Conservation (phyloP, 2,329 filamentous ascomycete species). For the Emmonsiellopsis sp. region DNA sequence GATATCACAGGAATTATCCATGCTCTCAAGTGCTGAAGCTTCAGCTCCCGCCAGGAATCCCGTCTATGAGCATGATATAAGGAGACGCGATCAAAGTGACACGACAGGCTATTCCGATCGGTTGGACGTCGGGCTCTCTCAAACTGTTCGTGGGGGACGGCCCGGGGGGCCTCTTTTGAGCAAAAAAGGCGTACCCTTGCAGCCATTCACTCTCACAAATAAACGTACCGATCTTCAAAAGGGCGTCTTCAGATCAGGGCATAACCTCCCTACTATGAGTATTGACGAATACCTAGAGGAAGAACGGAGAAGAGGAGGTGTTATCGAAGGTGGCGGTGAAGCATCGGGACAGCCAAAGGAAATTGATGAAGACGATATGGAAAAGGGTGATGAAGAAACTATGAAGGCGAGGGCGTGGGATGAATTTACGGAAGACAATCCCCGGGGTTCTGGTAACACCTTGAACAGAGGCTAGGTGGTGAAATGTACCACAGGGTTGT, state of each 20-base stretch:
- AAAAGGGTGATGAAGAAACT: conserved; percentile 80
- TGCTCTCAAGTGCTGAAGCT: conserved; percentile 63
- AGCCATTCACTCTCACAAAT: conserved; percentile 80
- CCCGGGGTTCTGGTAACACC: conserved; percentile 50
- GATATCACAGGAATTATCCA: conserved; percentile 72
- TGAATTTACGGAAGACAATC: conserved; percentile 84
- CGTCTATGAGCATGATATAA: conserved; percentile 25
- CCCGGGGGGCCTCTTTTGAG: conserved; percentile 65
- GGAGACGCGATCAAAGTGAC: conserved; percentile 41
- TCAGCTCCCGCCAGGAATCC: conserved; percentile 33
- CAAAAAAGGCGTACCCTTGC: conserved; percentile 70
- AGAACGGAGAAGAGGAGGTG: conserved; percentile 71
- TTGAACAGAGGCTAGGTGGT: conserved; percentile 36
- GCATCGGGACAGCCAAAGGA: conserved; percentile 59
- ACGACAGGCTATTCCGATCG: conserved; percentile 58
- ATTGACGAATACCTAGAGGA: conserved; percentile 97
- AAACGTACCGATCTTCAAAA: conserved; percentile 65
- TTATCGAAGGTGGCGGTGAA: conserved; percentile 84
- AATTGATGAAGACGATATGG: conserved; percentile 80
- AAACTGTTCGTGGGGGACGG: conserved; percentile 30
- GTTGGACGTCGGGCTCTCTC: conserved; percentile 57
- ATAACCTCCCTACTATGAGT: conserved; percentile 92
- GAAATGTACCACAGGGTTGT: too few species aligned
- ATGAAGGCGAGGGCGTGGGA: conserved; percentile 95
- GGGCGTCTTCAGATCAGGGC: conserved; percentile 80